Evolutionary conservation across 139 green algal species (phyloP).

Genomic region (Micromonas pusilla): DNA sequence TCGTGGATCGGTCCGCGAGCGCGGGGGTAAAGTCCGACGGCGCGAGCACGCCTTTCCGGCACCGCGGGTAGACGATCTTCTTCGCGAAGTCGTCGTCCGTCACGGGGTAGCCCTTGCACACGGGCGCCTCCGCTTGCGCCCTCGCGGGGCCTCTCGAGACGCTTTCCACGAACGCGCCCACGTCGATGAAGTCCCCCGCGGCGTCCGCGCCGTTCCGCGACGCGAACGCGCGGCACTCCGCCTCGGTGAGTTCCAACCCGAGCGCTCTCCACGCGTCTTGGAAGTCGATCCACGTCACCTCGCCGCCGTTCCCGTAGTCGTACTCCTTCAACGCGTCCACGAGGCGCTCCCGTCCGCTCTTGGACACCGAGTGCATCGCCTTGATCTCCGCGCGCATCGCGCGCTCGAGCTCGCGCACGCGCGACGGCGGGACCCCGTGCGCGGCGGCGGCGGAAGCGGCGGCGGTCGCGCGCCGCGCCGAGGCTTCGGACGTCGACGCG

Average conservation of each 20-base stretch:
- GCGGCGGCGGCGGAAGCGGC: no score
- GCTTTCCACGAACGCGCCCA: neutral
- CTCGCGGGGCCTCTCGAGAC: neutral
- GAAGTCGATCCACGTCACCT: neutral
- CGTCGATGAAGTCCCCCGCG: neutral
- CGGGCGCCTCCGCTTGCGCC: neutral
- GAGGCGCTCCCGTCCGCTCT: neutral
- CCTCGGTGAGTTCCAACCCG: neutral
- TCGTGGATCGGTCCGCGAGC: conserved; percentile 49
- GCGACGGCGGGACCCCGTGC: neutral
- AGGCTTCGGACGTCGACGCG: neutral
- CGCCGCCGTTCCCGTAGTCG: neutral
- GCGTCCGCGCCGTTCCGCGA: neutral
- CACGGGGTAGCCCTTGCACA: conserved; percentile 1
- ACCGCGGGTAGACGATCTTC: conserved; percentile 45
- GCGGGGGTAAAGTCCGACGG: conserved; percentile 50
- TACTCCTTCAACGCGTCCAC: neutral
- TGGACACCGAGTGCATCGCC: neutral
- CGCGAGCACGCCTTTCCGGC: conserved; percentile 58
- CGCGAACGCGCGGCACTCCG: neutral
- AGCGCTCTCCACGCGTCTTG: neutral
- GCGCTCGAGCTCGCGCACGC: neutral
- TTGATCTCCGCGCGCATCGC: neutral
- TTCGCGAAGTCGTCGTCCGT: conserved; percentile 30
- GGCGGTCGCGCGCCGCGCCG: no score